Conservation (phyloP, 2,329 filamentous ascomycete species). For the Amauroascus niger region DNA sequence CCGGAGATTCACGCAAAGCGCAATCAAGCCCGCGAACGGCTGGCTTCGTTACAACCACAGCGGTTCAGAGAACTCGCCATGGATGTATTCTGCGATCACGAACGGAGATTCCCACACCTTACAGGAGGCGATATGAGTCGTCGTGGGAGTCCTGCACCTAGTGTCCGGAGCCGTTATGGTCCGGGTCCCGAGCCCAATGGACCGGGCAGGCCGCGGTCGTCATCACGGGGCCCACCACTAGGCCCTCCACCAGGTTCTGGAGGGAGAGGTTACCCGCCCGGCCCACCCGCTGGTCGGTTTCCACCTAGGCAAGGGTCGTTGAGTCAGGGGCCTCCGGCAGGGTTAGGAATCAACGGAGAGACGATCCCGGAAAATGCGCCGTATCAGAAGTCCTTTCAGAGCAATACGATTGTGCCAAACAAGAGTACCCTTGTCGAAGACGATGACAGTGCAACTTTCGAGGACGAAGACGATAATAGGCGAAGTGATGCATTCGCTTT, state of each 20-base stretch:
- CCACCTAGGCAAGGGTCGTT: slow-evolving; percentile 36
- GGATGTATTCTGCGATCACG: slow-evolving; percentile 91
- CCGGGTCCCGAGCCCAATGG: slow-evolving; percentile 22
- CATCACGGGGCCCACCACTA: slow-evolving; percentile 36
- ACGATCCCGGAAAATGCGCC: slow-evolving; percentile 53
- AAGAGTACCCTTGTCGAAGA: slow-evolving; percentile 98
- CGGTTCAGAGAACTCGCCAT: slow-evolving; percentile 87
- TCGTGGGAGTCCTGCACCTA: slow-evolving; percentile 55
- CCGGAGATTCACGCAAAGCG: slow-evolving; percentile 89
- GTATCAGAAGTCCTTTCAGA: slow-evolving; percentile 80
- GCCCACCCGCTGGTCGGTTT: slow-evolving; percentile 28
- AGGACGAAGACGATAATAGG: slow-evolving; percentile 47
- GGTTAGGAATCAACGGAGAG: slow-evolving; percentile 49
- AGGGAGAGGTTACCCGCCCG: slow-evolving; percentile 30
- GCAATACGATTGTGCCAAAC: slow-evolving; percentile 92
- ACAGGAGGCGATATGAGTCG: slow-evolving; percentile 58
- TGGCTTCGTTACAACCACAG: slow-evolving; percentile 76
- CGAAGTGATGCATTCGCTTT: slow-evolving; percentile 57
- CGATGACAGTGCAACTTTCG: slow-evolving; percentile 60
- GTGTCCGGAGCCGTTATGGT: slow-evolving; percentile 46
- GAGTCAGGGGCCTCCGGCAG: slow-evolving; percentile 32
- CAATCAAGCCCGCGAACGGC: slow-evolving; percentile 92
- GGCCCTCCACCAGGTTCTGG: slow-evolving; percentile 29
- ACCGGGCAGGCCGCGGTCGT: slow-evolving; percentile 26
- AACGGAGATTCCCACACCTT: slow-evolving; percentile 79